These are phyloP conservation scores for Yarrowia phangngaensis DNA, from an alignment of 805 yeast species.

Conservation along the genomic window DNA sequence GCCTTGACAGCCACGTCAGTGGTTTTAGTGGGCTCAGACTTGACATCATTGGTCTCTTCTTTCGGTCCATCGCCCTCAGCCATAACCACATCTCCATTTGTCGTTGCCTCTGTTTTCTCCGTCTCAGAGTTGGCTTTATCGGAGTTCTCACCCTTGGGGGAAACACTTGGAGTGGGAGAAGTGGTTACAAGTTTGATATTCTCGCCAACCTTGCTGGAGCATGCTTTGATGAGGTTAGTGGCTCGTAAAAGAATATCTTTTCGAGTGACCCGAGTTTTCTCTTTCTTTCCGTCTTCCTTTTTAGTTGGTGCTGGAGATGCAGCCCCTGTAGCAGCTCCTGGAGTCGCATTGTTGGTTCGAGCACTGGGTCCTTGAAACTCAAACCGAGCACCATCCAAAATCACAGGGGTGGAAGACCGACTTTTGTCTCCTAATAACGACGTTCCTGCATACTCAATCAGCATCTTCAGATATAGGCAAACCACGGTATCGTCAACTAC, in stretches of 20 bases:
- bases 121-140: no score
- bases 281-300: slow-evolving; percentile 20
- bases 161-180: no score
- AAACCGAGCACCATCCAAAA: background rate
- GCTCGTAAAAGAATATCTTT: slow-evolving; percentile 18
- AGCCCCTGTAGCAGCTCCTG: background rate
- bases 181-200: slow-evolving; percentile 19
- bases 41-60: no score
- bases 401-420: slow-evolving; percentile 13
- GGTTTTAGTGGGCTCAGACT: no score
- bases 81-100: no score
- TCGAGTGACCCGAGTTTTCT: slow-evolving; percentile 24
- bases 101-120: no score
- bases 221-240: slow-evolving; percentile 19
- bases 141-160: no score
- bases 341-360: background rate
- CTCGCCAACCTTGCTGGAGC: slow-evolving; percentile 12
- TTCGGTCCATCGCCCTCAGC: no score
- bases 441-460: slow-evolving; percentile 22
- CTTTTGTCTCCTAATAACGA: slow-evolving; percentile 14
- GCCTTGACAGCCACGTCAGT: no score
- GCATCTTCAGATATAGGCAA: slow-evolving; percentile 55
- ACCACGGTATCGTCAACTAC: slow-evolving; percentile 72
- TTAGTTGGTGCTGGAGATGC: slow-evolving; percentile 3
- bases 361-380: slow-evolving; percentile 9